phyloP scores from a whole-genome alignment of 2,329 filamentous ascomycete species.

The Colletotrichum sp. region DNA sequence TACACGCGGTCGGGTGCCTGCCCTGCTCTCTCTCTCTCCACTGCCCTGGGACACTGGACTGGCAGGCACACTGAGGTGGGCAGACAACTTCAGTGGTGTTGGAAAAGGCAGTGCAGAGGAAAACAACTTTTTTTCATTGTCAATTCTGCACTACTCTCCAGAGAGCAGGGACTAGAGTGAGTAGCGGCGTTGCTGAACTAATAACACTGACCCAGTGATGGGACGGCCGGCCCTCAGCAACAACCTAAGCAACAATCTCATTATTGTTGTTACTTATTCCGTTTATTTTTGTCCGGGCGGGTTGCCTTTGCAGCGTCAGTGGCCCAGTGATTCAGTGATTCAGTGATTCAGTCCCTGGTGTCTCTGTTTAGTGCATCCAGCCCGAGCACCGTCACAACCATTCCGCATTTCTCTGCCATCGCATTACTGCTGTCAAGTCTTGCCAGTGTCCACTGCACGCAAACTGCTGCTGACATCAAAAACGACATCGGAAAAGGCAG shows the following conservation, averaged over 20 bases:
- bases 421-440: neutral
- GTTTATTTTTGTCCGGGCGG: neutral
- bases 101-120: no score
- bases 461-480: neutral
- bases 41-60: neutral
- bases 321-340: neutral
- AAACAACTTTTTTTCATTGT: neutral
- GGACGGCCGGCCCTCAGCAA: neutral
- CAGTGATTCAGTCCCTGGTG: neutral
- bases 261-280: neutral
- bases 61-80: no score
- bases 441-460: neutral
- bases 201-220: neutral
- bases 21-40: no score
- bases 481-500: neutral
- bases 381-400: neutral
- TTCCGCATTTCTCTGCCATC: neutral
- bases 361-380: neutral
- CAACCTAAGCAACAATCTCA: neutral
- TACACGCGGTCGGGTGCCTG: neutral
- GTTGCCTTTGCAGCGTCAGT: neutral
- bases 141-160: neutral
- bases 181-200: no score
- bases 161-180: no score
- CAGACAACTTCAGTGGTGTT: no score